These are phyloP conservation scores for Apiospora arundinis DNA, from an alignment of 2,329 filamentous ascomycete species.

Conservation along the genomic window DNA sequence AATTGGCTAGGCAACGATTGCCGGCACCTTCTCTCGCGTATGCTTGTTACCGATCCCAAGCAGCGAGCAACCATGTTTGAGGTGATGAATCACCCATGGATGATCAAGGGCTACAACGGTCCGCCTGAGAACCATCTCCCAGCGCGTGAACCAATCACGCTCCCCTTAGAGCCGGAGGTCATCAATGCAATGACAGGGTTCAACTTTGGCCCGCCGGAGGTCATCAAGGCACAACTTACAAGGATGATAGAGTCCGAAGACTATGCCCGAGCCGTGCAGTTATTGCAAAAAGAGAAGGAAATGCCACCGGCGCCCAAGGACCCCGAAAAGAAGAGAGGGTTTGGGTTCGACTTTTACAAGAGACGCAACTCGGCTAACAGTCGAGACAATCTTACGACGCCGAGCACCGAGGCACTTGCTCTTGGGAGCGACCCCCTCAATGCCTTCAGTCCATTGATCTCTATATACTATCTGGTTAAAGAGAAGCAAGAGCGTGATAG, in stretches of 20 bases:
- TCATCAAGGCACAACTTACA: constrained; percentile 81
- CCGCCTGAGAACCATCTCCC: constrained; percentile 92
- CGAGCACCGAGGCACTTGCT: constrained; percentile 85
- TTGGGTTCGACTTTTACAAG: constrained; percentile 96
- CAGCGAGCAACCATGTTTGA: constrained; percentile 86
- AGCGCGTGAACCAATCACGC: constrained; percentile 78
- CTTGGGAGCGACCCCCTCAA: constrained; percentile 88
- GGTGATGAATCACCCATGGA: constrained; percentile 95
- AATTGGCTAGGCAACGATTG: constrained; percentile 93
- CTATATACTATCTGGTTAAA: constrained; percentile 93
- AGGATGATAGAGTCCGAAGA: constrained; percentile 92
- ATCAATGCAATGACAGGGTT: constrained; percentile 97
- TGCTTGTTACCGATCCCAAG: constrained; percentile 93
- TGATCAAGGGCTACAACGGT: constrained; percentile 86
- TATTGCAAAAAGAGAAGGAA: constrained; percentile 72
- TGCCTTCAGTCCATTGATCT: constrained; percentile 89
- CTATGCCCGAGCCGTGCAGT: constrained; percentile 83
- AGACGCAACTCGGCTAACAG: constrained; percentile 88
- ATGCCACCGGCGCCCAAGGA: constrained; percentile 63
- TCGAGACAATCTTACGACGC: constrained; percentile 81
- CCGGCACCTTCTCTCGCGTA: constrained; percentile 87
- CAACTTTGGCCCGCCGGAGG: constrained; percentile 89
- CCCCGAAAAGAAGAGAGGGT: constrained; percentile 83
- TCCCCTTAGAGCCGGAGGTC: constrained; percentile 83
- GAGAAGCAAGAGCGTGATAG: constrained; percentile 89